Percentiles rank a stretch among this genome's conserved stretches.
Conservation (phyloP, 2,329 filamentous ascomycete genomes). For the Monosporascus sp. region DNA sequence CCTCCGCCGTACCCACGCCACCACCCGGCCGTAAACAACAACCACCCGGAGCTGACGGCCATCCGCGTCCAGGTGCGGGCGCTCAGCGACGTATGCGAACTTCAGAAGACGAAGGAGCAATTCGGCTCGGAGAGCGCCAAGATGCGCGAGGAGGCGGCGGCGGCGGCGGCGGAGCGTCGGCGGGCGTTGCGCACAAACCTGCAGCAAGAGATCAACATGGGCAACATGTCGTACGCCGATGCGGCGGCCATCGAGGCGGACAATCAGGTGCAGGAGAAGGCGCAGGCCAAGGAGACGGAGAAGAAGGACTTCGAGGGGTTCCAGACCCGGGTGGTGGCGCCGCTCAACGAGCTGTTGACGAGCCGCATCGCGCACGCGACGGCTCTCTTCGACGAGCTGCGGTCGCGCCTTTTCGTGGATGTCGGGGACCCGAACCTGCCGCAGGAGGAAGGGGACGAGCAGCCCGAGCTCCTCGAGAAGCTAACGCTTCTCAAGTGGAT, state of each 20-base stretch:
- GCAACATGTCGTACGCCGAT: slow-evolving; percentile 75
- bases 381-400: slow-evolving; percentile 70
- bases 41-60: slow-evolving; percentile 78
- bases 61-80: slow-evolving; percentile 70
- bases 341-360: slow-evolving; percentile 74
- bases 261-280: slow-evolving; percentile 63
- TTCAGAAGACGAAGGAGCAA: slow-evolving; percentile 62
- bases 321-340: slow-evolving; percentile 76
- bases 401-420: slow-evolving; percentile 66
- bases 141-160: slow-evolving; percentile 49
- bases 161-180: slow-evolving; percentile 47
- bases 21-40: slow-evolving; percentile 93
- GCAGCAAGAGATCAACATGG: slow-evolving; percentile 70
- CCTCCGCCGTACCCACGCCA: slow-evolving; percentile 93
- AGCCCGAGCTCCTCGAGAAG: slow-evolving; percentile 90
- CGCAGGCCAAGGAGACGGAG: slow-evolving; percentile 64
- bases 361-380: slow-evolving; percentile 69
- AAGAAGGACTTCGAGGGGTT: slow-evolving; percentile 81
- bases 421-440: slow-evolving; percentile 74
- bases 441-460: slow-evolving; percentile 92
- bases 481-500: slow-evolving; percentile 94
- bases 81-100: slow-evolving; percentile 67
- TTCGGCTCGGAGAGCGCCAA: slow-evolving; percentile 53
- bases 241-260: slow-evolving; percentile 77
- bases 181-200: slow-evolving; percentile 68